Evolutionary conservation across 23 red algal genomes (phyloP).

Genomic region (Gracilaria domingensis): DNA sequence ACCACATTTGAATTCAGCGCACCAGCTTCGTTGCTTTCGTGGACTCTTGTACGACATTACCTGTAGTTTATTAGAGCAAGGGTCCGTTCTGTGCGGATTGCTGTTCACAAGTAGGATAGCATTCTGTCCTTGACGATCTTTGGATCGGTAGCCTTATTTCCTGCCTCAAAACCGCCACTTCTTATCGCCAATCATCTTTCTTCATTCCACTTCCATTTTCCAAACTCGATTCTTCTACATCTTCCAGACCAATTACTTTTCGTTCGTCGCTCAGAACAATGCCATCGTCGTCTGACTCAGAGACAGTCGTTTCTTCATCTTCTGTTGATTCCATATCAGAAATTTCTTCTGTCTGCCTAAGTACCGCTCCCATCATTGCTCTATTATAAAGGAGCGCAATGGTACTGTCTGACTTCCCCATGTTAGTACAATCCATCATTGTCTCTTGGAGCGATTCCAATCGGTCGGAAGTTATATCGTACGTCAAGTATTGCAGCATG

Average conservation of each 20-base stretch:
- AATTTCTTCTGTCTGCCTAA: not conserved
- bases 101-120: not conserved
- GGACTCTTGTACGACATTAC: not conserved
- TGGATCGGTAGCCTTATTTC: not conserved
- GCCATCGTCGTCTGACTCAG: not conserved
- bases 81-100: constrained; percentile 8
- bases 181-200: constrained; percentile 19
- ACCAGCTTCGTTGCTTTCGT: constrained; percentile 3
- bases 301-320: not conserved
- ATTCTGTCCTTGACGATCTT: constrained; percentile 5
- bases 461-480: not conserved
- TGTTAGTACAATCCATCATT: constrained; percentile 29
- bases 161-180: constrained; percentile 8
- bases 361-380: not conserved
- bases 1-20: constrained; percentile 13
- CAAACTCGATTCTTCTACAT: not conserved
- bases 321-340: not conserved
- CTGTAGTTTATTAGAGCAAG: constrained; percentile 8
- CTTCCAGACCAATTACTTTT: not conserved
- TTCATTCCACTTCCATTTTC: not conserved
- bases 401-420: not conserved
- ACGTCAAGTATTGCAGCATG: not conserved
- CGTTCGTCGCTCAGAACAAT: not conserved
- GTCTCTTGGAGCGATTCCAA: constrained; percentile 1
- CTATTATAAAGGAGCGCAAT: not conserved